Conservation (phyloP, 2,329 filamentous ascomycete genomes). For the Tolypocladium nubicola region DNA sequence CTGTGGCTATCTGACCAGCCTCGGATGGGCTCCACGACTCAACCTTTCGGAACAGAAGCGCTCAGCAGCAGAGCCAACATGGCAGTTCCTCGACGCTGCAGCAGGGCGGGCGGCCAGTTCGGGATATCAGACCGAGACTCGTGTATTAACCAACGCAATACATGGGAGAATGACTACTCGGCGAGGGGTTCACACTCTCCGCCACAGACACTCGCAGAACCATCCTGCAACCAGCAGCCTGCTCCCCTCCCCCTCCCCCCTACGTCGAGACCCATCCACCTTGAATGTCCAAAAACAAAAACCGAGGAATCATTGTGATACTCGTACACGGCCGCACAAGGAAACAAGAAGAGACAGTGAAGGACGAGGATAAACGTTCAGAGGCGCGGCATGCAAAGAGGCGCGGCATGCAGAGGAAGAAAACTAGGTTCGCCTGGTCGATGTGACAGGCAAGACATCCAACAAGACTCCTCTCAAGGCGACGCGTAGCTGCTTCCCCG, state of each 20-base stretch:
- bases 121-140: background rate
- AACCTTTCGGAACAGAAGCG: no score
- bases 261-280: background rate
- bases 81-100: background rate
- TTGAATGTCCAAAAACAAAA: background rate
- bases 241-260: no score
- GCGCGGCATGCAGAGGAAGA: background rate
- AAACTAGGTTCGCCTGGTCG: background rate
- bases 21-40: no score
- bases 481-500: constrained; percentile 29
- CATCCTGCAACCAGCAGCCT: background rate
- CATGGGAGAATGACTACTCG: background rate
- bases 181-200: background rate
- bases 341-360: background rate
- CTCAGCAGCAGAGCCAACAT: background rate
- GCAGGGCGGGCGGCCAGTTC: background rate
- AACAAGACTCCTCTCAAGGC: constrained; percentile 1
- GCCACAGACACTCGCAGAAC: background rate
- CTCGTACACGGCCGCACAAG: background rate
- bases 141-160: no score
- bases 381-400: background rate
- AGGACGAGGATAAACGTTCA: background rate
- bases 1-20: no score
- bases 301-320: background rate
- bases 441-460: background rate